Base-by-base conservation (phyloP, 371 early-diverging fungal genomes). In the Cokeromyces recurvatus region DNA sequence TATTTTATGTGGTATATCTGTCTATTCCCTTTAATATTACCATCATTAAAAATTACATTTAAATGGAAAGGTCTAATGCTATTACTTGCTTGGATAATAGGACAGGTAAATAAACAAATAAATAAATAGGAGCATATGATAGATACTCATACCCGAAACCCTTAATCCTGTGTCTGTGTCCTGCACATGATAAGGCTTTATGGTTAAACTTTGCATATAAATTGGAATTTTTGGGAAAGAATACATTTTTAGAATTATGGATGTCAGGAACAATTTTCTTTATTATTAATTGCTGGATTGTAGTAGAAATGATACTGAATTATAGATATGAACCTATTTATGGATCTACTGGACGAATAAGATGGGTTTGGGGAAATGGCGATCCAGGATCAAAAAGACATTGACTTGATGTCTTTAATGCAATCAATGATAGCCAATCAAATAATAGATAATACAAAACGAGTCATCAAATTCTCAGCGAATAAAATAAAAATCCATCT, bases 1-100 rank as follows among this genome's bases (percentile, higher is more conserved):
- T 97, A 97, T 53, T 97, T 97, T 55, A 94, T 97, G 94, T 97
- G 98, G 98, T 97, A 95, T 62, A 77, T 95, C 6, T 91, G 91
- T 62, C 78, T 95, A 16, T 64, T 95, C 12, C 98, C 98, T 14
- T 57, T 96, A 15, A 69, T 94, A 10, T 64, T 93, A 49, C 93
- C 92, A 1, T 78, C 69, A 19, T 80, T 81, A 17, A 62, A 59
- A 4, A 65, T 88, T 3, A 67, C 54, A 29, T 66, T 73, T 15
- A 48, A 64, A 24, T 74, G 78, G 62, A 78, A 73, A 42, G 90
- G 91, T 0, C 19, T 81, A 3, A 46, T 57, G 12, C 53, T 92
- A 38, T 43, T 92, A 1, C 48, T 68, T 2, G 73, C 78, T 1
- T 95, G 97, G 95, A 77, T 86, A 4, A 68, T 50, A 8, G 68